phyloP scores from a whole-genome alignment of 352 stramenopile genomes.

The Phytophthora nicotianae region DNA sequence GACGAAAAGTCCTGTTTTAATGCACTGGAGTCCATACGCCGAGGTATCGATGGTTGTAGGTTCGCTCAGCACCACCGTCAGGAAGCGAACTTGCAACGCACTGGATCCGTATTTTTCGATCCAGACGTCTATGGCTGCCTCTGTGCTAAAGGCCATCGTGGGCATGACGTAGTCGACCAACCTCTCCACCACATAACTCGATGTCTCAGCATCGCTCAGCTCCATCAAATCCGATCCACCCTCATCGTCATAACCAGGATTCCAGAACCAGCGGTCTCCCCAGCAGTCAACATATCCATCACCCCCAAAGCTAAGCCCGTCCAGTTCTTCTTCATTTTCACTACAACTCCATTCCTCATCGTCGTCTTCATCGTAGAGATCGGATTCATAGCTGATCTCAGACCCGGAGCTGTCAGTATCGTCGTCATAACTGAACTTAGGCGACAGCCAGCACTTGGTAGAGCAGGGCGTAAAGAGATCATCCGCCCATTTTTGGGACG shows the following conservation, averaged over 20 bases:
- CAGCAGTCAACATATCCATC: slow-evolving; percentile 21
- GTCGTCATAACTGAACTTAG: slow-evolving; percentile 8
- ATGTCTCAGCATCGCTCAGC: neutral
- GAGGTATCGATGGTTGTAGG: slow-evolving; percentile 2
- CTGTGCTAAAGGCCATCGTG: slow-evolving; percentile 23
- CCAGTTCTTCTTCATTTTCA: slow-evolving; percentile 23
- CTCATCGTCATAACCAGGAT: neutral
- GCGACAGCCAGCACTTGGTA: slow-evolving; percentile 12
- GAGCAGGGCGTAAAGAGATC: slow-evolving; percentile 28
- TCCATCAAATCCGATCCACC: slow-evolving; percentile 6
- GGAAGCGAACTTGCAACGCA: slow-evolving; percentile 21
- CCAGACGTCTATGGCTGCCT: slow-evolving; percentile 21
- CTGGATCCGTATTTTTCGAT: slow-evolving; percentile 37
- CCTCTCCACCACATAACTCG: slow-evolving; percentile 11
- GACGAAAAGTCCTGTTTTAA: slow-evolving; percentile 21
- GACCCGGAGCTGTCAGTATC: slow-evolving; percentile 30
- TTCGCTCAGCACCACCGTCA: slow-evolving; percentile 16
- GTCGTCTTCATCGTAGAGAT: slow-evolving; percentile 18
- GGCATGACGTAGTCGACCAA: slow-evolving; percentile 33
- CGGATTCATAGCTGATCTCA: slow-evolving; percentile 24
- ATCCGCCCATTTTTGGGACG: slow-evolving; percentile 25
- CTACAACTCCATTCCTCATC: slow-evolving; percentile 26
- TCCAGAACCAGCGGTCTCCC: slow-evolving; percentile 32
- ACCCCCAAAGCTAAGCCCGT: slow-evolving; percentile 22
- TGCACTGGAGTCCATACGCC: slow-evolving; percentile 4